Conservation (phyloP, 495 filamentous ascomycete genomes). For the Podospora fimiseda region DNA sequence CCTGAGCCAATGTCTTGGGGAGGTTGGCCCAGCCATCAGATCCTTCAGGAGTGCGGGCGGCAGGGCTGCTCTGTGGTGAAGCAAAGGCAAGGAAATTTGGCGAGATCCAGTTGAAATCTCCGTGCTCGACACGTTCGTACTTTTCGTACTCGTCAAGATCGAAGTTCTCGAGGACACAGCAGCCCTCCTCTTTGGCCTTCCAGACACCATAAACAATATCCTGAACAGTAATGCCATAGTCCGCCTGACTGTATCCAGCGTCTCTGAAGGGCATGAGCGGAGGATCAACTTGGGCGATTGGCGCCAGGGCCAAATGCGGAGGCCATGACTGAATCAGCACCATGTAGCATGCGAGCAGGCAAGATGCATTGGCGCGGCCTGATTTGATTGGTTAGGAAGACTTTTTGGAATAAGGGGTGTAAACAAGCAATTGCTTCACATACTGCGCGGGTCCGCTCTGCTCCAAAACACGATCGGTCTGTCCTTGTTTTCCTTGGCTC, state of each 20-base stretch:
- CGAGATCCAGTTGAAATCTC: conserved; percentile 99
- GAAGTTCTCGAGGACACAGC: conserved; percentile 83
- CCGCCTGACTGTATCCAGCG: conserved; percentile 96
- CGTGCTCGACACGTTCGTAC: conserved; percentile 93
- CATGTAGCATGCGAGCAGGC: conserved; percentile 93
- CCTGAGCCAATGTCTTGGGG: conserved; percentile 59
- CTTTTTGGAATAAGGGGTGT: conserved; percentile 11
- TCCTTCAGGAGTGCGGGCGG: conserved; percentile 58
- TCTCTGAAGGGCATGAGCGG: conserved; percentile 98
- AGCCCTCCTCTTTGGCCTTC: conserved; percentile 92
- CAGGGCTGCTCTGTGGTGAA: conserved; percentile 77
- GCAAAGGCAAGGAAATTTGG: conserved; percentile 94
- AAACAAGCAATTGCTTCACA: conserved; percentile 18
- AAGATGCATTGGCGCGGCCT: conserved; percentile 94
- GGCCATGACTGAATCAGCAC: conserved; percentile 97
- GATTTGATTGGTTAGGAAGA: conserved; percentile 1
- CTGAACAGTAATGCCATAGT: conserved; percentile 90
- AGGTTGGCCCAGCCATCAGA: conserved; percentile 66
- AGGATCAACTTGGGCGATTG: conserved; percentile 90
- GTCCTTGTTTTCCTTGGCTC: conserved; percentile 70
- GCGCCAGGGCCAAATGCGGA: conserved; percentile 94
- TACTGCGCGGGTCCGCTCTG: conserved; percentile 81
- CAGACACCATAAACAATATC: conserved; percentile 98
- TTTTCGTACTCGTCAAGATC: conserved; percentile 95
- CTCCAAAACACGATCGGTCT: conserved; percentile 92